Evolutionary conservation across 2,329 filamentous ascomycete genomes (phyloP), one percentile per base, ranked within the genome.

Genomic region (Fusarium poae): DNA sequence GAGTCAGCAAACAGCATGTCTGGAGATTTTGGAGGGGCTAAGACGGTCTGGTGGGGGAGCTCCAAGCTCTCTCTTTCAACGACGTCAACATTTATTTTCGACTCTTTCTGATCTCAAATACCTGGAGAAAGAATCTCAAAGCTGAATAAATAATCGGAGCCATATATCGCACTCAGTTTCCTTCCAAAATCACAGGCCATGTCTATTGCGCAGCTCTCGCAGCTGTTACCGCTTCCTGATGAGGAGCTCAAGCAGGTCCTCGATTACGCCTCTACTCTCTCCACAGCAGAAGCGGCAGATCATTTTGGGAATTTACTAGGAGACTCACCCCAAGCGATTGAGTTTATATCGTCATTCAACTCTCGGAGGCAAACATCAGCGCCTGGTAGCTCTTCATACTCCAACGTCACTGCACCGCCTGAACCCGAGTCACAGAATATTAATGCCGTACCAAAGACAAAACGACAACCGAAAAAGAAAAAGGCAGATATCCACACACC

Each of bases 301-400:
- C 93, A 98, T 79, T 91, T 99, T 65, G 91, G 90, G 78, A 93
- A 96, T 75, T 83, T 99, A 54, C 86, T 99, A 0, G 96, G 95
- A 50, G 93, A 97, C 77, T 94, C 92, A 9, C 88, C 94, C 2
- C 89, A 91, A 72, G 86, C 84, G 40, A 82, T 94, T 65, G 91
- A 94, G 73, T 96, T 93, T 77, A 90, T 94, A 68, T 88, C 92
- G 1, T 90, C 89, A 20, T 95, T 95, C 77, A 98, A 97, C 77
- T 87, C 90, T 5, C 88, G 83, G 20, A 81, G 88, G 51, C 79
- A 84, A 70, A 82, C 83, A 21, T 82, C 76, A 3, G 60, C 72
- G 4, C 43, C 74, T 4, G 30, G 67, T 12, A 62, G 65, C 6
- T 62, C 68, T 10, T 65, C 72, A 7, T 52, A 72, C 23, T 62